Evolutionary conservation across 2,329 filamentous ascomycete species (phyloP), one percentile per base, ranked within the genome.

Genomic region (Mycosphaerella arachidis): DNA sequence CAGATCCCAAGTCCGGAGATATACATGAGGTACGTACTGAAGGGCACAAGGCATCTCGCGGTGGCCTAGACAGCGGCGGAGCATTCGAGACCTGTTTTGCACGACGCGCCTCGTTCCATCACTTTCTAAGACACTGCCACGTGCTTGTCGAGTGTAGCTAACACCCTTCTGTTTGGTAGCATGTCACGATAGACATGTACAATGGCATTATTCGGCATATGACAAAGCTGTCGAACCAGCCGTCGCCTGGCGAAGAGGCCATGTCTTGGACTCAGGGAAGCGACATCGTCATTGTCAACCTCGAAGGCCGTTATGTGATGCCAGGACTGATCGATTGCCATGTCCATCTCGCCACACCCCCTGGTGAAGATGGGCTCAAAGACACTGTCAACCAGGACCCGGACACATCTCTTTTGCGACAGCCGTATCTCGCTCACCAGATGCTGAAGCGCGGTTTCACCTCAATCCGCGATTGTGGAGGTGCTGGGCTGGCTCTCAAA

Each of bases 381-480:
- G 72, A 73, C 5, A 66, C 76, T 0, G 73, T 76, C 59, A 66
- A 63, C 24, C 66, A 75, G 20, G 75, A 78, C 24, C 67, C 70
- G 0, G 65, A 69, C 33, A 75, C 75, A 1, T 76, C 76, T 0
- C 68, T 77, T 3, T 72, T 81, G 13, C 74, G 81, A 2, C 78
- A 82, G 65, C 75, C 82, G 0, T 82, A 77, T 58, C 73, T 81
- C 6, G 77, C 74, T 59, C 61, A 70, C 9, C 76, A 82, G 58
- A 85, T 84, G 73, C 76, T 86, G 0, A 70, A 73, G 45, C 77
- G 83, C 18, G 84, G 84, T 1, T 86, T 86, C 72, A 86, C 84
- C 1, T 81, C 76, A 1, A 76, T 83, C 2, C 78, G 84, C 3
- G 84, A 87, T 67, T 83, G 80, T 35, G 84, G 83, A 0, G 84